Evolutionary conservation across 2,329 filamentous ascomycete species (phyloP), one percentile per base, ranked within the genome.

Genomic region (Sporothrix mexicana): DNA sequence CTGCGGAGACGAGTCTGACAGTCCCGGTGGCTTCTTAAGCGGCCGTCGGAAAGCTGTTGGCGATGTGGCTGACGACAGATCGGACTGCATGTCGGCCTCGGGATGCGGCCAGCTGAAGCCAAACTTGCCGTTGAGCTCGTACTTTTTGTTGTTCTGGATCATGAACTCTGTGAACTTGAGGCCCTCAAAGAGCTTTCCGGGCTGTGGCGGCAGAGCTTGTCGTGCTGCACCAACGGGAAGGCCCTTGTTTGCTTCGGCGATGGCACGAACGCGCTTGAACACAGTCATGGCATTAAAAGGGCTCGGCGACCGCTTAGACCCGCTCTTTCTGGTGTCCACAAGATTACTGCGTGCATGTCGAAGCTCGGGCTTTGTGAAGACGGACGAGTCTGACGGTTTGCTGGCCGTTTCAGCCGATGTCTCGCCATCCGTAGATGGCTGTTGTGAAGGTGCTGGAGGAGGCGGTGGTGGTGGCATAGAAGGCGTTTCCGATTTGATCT

Each of bases 281-380:
- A 90, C 87, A 0, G 86, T 87, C 74, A 88, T 83, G 2, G 86
- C 84, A 66, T 87, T 86, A 74, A 90, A 89, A 0, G 88, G 88
- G 74, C 88, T 90, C 1, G 84, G 81, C 15, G 86, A 83, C 73
- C 88, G 81, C 77, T 90, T 90, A 17, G 81, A 77, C 45, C 80
- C 73, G 12, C 74, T 66, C 1, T 68, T 55, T 8, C 77, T 10
- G 43, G 53, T 20, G 17, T 86, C 86, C 41, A 79, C 81, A 41
- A 87, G 79, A 15, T 83, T 85, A 77, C 87, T 89, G 74, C 88
- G 83, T 1, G 88, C 87, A 80, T 90, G 87, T 74, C 85, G 86
- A 49, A 90, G 78, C 75, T 90, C 87, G 1, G 88, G 88, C 74
- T 89, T 90, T n/a, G 87, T 83, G 76, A 90, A 90, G 4, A 85